A percentile compares a stretch with the other conserved stretches of the same genome.
Conservation (phyloP, 2,329 filamentous ascomycete genomes). For the Fusarium incarnatum region DNA sequence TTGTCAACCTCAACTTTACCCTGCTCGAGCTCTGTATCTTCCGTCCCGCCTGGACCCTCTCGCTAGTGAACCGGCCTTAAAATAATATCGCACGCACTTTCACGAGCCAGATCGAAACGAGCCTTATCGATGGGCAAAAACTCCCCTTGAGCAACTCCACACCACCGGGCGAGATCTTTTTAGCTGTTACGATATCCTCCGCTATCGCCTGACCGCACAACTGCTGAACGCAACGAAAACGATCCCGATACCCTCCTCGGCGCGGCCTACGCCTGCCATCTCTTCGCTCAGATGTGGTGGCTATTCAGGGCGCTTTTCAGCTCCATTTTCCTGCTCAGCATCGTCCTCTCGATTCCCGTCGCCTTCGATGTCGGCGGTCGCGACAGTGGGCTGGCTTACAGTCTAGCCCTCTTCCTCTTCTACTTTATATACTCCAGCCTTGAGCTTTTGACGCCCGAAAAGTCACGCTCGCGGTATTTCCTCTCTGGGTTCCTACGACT, state of each 20-base stretch:
- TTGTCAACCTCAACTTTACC: slow-evolving; percentile 7
- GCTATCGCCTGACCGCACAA: slow-evolving; percentile 24
- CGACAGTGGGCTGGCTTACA: slow-evolving; percentile 94
- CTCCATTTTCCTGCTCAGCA: slow-evolving; percentile 86
- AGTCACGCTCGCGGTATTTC: slow-evolving; percentile 78
- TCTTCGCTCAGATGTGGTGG: slow-evolving; percentile 76
- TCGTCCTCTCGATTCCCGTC: slow-evolving; percentile 95
- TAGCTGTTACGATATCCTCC: slow-evolving; percentile 21
- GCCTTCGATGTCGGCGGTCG: slow-evolving; percentile 98
- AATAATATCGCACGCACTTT: slow-evolving; percentile 30
- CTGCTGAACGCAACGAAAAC: slow-evolving; percentile 25
- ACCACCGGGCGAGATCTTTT: slow-evolving; percentile 17
- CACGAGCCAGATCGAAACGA: slow-evolving; percentile 32
- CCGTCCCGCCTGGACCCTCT: slow-evolving; percentile 11
- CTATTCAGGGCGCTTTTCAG: slow-evolving; percentile 83
- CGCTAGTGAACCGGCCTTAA: slow-evolving; percentile 29
- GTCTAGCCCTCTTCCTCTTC: slow-evolving; percentile 86
- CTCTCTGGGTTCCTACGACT: slow-evolving; percentile 76
- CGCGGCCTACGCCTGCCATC: slow-evolving; percentile 46
- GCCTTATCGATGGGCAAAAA: slow-evolving; percentile 37
- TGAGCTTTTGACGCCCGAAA: slow-evolving; percentile 82
- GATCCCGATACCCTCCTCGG: slow-evolving; percentile 37
- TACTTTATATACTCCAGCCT: slow-evolving; percentile 89
- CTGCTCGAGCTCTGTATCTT: slow-evolving; percentile 8
- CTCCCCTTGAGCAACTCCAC: slow-evolving; percentile 34